Conservation (phyloP, 441 rosid species). For the Daphne laureola region DNA sequence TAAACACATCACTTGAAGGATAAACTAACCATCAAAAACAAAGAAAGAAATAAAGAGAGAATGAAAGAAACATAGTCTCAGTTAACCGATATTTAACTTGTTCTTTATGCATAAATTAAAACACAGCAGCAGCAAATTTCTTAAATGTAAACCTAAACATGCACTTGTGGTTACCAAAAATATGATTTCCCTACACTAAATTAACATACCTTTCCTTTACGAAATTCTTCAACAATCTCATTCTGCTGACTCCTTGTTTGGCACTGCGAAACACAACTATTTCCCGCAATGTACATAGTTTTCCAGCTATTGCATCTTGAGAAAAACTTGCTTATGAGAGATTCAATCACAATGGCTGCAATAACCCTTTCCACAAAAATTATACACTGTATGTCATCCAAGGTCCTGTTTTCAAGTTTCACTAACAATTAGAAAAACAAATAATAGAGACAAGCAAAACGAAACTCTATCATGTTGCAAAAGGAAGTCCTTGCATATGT, state of each 20-base stretch:
- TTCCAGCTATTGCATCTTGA: constrained; percentile 53
- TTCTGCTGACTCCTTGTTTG: constrained; percentile 69
- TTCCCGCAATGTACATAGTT: constrained; percentile 68
- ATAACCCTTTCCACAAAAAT: constrained; percentile 86
- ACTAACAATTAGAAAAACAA: neutral
- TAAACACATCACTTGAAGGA: neutral
- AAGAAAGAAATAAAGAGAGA: too few relatives aligned
- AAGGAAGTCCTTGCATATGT: neutral
- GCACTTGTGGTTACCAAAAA: constrained; percentile 2
- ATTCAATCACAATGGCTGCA: constrained; percentile 51
- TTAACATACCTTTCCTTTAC: constrained; percentile 59
- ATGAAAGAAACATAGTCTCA: too few relatives aligned
- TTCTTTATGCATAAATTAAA: too few relatives aligned
- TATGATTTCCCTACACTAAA: neutral
- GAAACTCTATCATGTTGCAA: neutral
- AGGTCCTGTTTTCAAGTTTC: constrained; percentile 28
- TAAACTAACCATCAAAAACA: too few relatives aligned
- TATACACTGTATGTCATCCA: constrained; percentile 69
- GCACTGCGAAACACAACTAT: constrained; percentile 41
- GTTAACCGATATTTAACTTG: too few relatives aligned
- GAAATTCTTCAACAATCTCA: constrained; percentile 81
- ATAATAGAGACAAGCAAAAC: neutral
- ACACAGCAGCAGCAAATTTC: too few relatives aligned
- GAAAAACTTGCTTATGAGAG: constrained; percentile 52
- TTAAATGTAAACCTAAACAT: too few relatives aligned